Percentiles rank a stretch among this genome's conserved stretches.
Evolutionary conservation across 148 eudicot species (phyloP).

Genomic region (Polygonum maritimum): DNA sequence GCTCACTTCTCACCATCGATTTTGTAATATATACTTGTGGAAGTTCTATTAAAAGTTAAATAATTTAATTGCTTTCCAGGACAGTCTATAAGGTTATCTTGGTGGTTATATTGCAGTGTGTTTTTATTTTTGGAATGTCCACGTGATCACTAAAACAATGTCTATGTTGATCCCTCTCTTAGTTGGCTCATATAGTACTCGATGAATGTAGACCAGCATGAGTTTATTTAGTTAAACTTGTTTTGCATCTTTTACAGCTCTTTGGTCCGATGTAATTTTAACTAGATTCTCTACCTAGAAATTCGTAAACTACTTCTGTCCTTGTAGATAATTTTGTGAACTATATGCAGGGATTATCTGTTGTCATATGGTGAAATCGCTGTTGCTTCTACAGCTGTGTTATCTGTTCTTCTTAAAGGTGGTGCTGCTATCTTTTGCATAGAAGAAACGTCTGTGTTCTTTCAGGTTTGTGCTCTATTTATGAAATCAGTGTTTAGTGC

Average conservation of each 20-base stretch:
- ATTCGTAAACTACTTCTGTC: not conserved
- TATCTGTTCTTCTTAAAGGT: conserved; percentile 38
- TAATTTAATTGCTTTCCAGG: not conserved
- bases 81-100: not conserved
- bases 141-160: not conserved
- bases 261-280: not conserved
- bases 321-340: not conserved
- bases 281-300: not conserved
- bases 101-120: not conserved
- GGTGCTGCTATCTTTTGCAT: conserved; percentile 39
- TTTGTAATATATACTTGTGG: not conserved
- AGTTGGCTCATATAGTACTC: not conserved
- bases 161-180: not conserved
- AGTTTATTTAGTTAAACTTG: not conserved
- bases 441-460: conserved; percentile 57
- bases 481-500: not conserved
- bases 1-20: not conserved
- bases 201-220: not conserved
- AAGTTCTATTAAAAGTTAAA: not conserved
- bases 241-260: not conserved
- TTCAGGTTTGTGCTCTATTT: conserved; percentile 41
- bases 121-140: not conserved
- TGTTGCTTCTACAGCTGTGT: conserved; percentile 45
- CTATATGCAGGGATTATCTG: conserved; percentile 51
- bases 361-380: conserved; percentile 46